Evolutionary conservation across 495 filamentous ascomycete species (phyloP).

Genomic region (Letharia columbiana): DNA sequence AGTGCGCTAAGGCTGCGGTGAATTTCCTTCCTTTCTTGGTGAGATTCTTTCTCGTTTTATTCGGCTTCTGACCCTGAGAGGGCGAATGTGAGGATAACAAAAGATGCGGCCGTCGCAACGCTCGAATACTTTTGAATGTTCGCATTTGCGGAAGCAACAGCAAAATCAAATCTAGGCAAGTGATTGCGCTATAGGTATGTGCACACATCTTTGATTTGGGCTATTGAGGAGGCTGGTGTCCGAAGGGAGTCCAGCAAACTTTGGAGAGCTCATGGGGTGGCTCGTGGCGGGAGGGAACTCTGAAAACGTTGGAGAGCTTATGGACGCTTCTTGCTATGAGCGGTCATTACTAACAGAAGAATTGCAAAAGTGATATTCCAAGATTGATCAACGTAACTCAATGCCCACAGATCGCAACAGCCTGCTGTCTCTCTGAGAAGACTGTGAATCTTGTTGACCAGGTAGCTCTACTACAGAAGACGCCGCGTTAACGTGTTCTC

Average conservation of each 20-base stretch:
- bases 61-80: neutral
- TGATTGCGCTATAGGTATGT: neutral
- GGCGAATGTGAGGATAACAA: neutral
- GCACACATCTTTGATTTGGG: neutral
- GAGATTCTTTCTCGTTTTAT: neutral
- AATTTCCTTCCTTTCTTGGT: neutral
- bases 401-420: neutral
- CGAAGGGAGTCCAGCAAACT: neutral
- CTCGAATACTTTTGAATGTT: neutral
- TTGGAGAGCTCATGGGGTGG: neutral
- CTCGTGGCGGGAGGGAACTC: neutral
- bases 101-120: neutral
- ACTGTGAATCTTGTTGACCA: neutral
- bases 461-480: neutral
- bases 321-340: neutral
- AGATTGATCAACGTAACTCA: neutral
- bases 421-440: neutral
- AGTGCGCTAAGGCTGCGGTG: neutral
- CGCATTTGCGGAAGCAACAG: neutral
- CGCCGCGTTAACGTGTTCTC: neutral
- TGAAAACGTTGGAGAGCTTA: neutral
- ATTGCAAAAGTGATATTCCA: neutral
- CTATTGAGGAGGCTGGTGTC: neutral
- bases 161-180: neutral
- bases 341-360: neutral